Percentiles rank a stretch among this genome's conserved stretches.
Evolutionary conservation across 75 land plant species (phyloP).

Genomic region (Sequoiadendron giganteum): DNA sequence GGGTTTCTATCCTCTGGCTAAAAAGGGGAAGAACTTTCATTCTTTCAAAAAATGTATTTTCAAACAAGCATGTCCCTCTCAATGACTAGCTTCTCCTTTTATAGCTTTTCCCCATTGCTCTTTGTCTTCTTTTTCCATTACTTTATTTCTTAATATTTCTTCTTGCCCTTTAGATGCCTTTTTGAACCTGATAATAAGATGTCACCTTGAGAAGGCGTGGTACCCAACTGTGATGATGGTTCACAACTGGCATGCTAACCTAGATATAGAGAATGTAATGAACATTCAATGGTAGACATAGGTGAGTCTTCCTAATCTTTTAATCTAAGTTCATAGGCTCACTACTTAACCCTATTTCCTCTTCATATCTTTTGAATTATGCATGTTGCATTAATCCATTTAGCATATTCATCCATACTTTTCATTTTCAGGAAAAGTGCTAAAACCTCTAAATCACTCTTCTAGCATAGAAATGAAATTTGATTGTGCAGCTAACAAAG

Average conservation of each 20-base stretch:
- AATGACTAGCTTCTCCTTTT: too few species aligned
- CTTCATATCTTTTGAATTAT: background rate
- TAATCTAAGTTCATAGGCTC: background rate
- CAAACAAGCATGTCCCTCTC: too few species aligned
- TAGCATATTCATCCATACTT: background rate
- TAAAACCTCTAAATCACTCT: background rate
- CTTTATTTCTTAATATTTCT: too few species aligned
- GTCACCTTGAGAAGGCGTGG: too few species aligned
- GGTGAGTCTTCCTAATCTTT: background rate
- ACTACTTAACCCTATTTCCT: background rate
- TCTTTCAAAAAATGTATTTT: too few species aligned
- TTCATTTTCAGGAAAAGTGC: background rate
- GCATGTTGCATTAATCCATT: background rate
- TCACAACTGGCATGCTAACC: background rate
- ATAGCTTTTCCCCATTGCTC: too few species aligned
- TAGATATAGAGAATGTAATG: too few species aligned
- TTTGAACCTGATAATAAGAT: too few species aligned
- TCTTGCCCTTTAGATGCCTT: too few species aligned
- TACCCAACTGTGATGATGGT: background rate
- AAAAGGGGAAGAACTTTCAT: too few species aligned
- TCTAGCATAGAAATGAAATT: background rate
- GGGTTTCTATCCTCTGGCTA: too few species aligned
- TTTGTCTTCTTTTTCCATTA: too few species aligned
- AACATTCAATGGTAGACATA: background rate
- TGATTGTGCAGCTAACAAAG: background rate